Evolutionary conservation across 306 rosid species (phyloP).

Genomic region (Ammopiptanthus mongolicus): DNA sequence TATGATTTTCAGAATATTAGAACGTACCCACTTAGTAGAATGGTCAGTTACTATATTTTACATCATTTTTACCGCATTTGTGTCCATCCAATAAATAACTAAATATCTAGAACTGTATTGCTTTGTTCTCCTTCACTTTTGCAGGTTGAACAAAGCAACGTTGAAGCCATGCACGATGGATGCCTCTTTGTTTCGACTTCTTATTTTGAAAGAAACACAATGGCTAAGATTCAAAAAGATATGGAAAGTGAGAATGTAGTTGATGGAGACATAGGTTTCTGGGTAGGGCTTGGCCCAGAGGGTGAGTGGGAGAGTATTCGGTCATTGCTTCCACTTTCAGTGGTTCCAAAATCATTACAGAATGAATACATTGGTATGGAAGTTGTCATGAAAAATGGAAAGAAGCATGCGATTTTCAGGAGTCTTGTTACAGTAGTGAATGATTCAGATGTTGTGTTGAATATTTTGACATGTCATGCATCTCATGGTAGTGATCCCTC

Average conservation of each 20-base stretch:
- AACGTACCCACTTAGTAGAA: conserved; percentile 60
- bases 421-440: conserved; percentile 81
- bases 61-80: neutral
- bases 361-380: conserved; percentile 77
- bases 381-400: conserved; percentile 86
- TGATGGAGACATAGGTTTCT: conserved; percentile 79
- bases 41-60: conserved; percentile 44
- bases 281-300: conserved; percentile 62
- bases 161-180: conserved; percentile 47
- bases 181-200: conserved; percentile 63
- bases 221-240: conserved; percentile 63
- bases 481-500: conserved; percentile 41
- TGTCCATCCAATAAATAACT: neutral
- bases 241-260: conserved; percentile 25
- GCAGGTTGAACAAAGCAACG: conserved; percentile 50
- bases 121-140: conserved; percentile 21
- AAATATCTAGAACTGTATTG: neutral
- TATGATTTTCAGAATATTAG: conserved; percentile 40
- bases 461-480: conserved; percentile 46
- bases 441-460: conserved; percentile 70
- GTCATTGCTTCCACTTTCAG: conserved; percentile 81
- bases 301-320: conserved; percentile 77
- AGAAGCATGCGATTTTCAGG: conserved; percentile 83
- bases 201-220: conserved; percentile 76
- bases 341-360: conserved; percentile 65